phyloP scores from a whole-genome alignment of 768 basidiomycete genomes.

The Zangia roseola region DNA sequence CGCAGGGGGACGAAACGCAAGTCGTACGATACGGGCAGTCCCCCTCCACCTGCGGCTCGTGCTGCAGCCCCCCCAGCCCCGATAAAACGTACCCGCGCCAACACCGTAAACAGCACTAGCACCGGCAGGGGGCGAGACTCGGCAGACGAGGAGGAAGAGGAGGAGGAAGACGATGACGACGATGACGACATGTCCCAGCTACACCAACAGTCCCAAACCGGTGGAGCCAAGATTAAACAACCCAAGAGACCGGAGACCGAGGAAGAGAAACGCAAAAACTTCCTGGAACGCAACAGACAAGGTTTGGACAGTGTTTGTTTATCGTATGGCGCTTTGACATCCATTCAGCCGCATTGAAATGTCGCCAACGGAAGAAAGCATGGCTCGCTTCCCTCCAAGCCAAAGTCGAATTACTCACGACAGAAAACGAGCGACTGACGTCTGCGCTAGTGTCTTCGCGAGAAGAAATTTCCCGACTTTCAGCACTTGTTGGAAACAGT shows the following conservation, averaged over 20 bases:
- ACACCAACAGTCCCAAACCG: conserved; percentile 21
- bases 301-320: conserved; percentile 44
- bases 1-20: conserved; percentile 72
- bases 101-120: conserved; percentile 31
- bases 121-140: conserved; percentile 38
- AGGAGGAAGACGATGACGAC: conserved; percentile 41
- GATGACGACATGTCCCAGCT: conserved; percentile 22
- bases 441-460: conserved; percentile 82
- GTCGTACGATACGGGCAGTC: conserved; percentile 47
- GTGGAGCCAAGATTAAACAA: conserved; percentile 23
- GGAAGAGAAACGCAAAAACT: conserved; percentile 96
- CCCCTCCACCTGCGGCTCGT: conserved; percentile 27
- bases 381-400: conserved; percentile 93
- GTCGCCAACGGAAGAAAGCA: conserved; percentile 98
- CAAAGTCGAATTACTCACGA: conserved; percentile 88
- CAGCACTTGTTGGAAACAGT: conserved; percentile 65
- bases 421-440: conserved; percentile 93
- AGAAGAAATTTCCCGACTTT: conserved; percentile 88
- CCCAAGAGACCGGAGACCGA: conserved; percentile 90
- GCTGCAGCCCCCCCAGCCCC: conserved; percentile 24
- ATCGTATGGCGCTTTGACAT: conserved; percentile 4
- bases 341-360: conserved; percentile 87
- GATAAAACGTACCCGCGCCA: conserved; percentile 39
- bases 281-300: conserved; percentile 95
- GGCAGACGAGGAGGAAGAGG: conserved; percentile 36